A percentile compares a stretch with the other conserved stretches of the same genome.
Evolutionary conservation across 208 protist genomes (phyloP).

Genomic region (Jaenimonas drosophilae): DNA sequence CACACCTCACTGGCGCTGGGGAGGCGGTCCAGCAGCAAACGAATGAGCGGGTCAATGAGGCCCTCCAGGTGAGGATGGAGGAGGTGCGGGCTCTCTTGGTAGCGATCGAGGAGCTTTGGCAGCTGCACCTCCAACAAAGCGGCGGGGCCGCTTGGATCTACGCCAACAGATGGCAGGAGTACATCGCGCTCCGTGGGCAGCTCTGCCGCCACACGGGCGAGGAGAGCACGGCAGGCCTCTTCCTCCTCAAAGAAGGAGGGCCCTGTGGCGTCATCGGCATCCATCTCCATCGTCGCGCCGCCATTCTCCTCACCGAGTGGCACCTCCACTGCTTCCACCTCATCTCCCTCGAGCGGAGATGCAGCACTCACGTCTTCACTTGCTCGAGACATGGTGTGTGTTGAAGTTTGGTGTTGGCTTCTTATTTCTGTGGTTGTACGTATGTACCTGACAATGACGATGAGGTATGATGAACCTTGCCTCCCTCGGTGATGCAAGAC

Average conservation of each 20-base stretch:
- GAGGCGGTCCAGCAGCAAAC: constrained; percentile 37
- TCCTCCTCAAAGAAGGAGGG: constrained; percentile 80
- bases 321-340: too few relatives aligned
- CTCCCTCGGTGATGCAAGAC: too few relatives aligned
- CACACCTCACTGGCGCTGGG: constrained; percentile 34
- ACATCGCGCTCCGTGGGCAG: constrained; percentile 19
- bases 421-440: too few relatives aligned
- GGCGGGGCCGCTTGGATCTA: constrained; percentile 50
- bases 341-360: too few relatives aligned
- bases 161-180: constrained; percentile 40
- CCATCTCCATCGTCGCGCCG: constrained; percentile 4
- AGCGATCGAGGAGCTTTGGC: constrained; percentile 74
- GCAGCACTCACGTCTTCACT: too few relatives aligned
- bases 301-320: not conserved
- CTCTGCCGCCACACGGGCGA: constrained; percentile 19
- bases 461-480: too few relatives aligned
- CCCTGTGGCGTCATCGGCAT: constrained; percentile 29
- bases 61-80: constrained; percentile 87
- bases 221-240: constrained; percentile 27
- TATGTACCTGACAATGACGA: too few relatives aligned
- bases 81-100: constrained; percentile 92
- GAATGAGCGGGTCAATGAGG: constrained; percentile 73
- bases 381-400: too few relatives aligned
- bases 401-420: too few relatives aligned
- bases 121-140: constrained; percentile 43